A percentile compares a stretch with the other conserved stretches of the same genome.
Conservation (phyloP, 2,329 filamentous ascomycete genomes). For the Neonectria punicea region DNA sequence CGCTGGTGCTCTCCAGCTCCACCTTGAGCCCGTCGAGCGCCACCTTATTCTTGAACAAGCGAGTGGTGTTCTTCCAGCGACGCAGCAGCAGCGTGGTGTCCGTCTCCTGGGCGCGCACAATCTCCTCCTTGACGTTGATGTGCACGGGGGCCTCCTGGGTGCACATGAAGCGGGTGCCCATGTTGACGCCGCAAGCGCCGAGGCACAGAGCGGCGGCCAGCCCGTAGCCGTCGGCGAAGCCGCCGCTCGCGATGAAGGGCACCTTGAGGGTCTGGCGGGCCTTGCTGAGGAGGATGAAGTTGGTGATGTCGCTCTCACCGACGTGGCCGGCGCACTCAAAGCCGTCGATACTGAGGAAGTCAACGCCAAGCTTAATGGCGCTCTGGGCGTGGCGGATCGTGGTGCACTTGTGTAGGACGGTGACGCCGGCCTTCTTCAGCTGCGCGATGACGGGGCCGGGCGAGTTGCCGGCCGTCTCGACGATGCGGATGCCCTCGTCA, state of each 20-base stretch:
- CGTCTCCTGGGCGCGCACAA: slow-evolving; percentile 87
- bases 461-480: slow-evolving; percentile 90
- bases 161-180: slow-evolving; percentile 98
- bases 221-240: slow-evolving; percentile 94
- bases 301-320: slow-evolving; percentile 87
- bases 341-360: slow-evolving; percentile 96
- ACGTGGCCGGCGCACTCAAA: slow-evolving; percentile 97
- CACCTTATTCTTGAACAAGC: slow-evolving; percentile 92
- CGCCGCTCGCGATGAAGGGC: slow-evolving; percentile 95
- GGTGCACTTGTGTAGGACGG: slow-evolving; percentile 96
- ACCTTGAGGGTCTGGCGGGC: slow-evolving; percentile 85
- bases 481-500: slow-evolving; percentile 89
- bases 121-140: slow-evolving; percentile 90
- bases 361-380: slow-evolving; percentile 92
- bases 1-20: slow-evolving; percentile 83
- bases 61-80: slow-evolving; percentile 91
- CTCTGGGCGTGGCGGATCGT: slow-evolving; percentile 93
- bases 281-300: slow-evolving; percentile 86
- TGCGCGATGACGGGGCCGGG: slow-evolving; percentile 91
- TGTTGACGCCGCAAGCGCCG: slow-evolving; percentile 95
- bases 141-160: slow-evolving; percentile 95
- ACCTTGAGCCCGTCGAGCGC: slow-evolving; percentile 82
- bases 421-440: slow-evolving; percentile 82
- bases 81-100: slow-evolving; percentile 90
- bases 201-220: slow-evolving; percentile 90